These are phyloP conservation scores for Potentilla sterilis DNA, from an alignment of 306 rosid species.

Conservation along the genomic window DNA sequence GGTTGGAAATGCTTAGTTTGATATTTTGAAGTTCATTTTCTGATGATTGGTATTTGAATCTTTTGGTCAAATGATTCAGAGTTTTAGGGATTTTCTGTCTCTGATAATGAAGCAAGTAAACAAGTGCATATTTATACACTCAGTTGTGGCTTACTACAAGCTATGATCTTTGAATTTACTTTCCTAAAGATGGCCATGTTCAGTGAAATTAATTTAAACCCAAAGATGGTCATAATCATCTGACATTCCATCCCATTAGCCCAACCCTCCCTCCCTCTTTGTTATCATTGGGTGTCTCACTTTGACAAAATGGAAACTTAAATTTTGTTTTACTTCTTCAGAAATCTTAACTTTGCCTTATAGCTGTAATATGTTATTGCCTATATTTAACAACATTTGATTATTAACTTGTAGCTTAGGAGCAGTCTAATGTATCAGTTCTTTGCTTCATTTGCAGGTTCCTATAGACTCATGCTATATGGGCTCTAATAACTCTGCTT, in stretches of 20 bases:
- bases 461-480: constrained; percentile 89
- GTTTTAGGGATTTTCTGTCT: background rate
- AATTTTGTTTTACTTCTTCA: background rate
- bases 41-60: background rate
- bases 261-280: background rate
- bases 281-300: background rate
- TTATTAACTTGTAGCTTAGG: background rate
- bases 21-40: constrained; percentile 4
- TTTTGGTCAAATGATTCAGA: background rate
- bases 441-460: constrained; percentile 53
- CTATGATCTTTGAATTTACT: background rate
- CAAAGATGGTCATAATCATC: background rate
- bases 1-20: background rate
- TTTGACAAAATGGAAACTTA: background rate
- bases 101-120: background rate
- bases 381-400: constrained; percentile 2
- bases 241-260: background rate
- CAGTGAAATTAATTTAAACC: background rate
- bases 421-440: constrained; percentile 15
- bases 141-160: background rate
- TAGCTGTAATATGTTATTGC: background rate
- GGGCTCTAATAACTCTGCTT: constrained; percentile 82
- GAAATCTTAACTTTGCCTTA: background rate
- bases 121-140: background rate
- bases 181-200: background rate